Evolutionary conservation across 2,329 filamentous ascomycete genomes (phyloP).

Genomic region (Lecanoromycetidae sp.): DNA sequence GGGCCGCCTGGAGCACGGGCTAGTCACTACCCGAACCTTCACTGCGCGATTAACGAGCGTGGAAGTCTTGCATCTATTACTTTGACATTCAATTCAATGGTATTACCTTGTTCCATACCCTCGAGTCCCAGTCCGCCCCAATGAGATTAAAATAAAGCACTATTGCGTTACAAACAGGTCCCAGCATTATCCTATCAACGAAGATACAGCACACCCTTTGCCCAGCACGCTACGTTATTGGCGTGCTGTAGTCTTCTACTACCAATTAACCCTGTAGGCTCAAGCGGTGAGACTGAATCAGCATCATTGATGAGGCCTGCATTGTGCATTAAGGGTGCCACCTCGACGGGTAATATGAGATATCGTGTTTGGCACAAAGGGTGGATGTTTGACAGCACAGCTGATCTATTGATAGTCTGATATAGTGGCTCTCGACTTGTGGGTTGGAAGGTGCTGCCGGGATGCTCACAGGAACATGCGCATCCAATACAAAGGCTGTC

Average conservation of each 20-base stretch:
- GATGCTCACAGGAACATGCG: too few relatives aligned
- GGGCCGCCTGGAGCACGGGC: background rate
- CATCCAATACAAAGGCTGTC: too few relatives aligned
- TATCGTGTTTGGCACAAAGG: background rate
- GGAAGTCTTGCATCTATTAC: background rate
- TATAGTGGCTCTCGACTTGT: too few relatives aligned
- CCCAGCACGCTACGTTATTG: too few relatives aligned
- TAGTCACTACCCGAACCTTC: constrained; percentile 10
- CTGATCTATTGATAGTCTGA: background rate
- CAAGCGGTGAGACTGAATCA: constrained; percentile 5
- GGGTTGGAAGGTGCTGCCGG: too few relatives aligned
- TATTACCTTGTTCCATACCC: background rate
- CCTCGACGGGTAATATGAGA: background rate
- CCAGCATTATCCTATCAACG: too few relatives aligned
- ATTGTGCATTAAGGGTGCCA: background rate
- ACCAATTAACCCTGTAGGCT: background rate
- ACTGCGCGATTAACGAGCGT: constrained; percentile 6
- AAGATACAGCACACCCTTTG: too few relatives aligned
- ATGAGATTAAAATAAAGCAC: too few relatives aligned
- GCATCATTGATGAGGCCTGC: background rate
- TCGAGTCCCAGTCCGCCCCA: too few relatives aligned
- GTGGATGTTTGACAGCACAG: background rate
- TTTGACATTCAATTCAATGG: background rate
- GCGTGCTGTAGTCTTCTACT: background rate
- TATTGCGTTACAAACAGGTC: too few relatives aligned